Conservation (phyloP, 345 rosid species). For the Arabidopsis suecica region DNA sequence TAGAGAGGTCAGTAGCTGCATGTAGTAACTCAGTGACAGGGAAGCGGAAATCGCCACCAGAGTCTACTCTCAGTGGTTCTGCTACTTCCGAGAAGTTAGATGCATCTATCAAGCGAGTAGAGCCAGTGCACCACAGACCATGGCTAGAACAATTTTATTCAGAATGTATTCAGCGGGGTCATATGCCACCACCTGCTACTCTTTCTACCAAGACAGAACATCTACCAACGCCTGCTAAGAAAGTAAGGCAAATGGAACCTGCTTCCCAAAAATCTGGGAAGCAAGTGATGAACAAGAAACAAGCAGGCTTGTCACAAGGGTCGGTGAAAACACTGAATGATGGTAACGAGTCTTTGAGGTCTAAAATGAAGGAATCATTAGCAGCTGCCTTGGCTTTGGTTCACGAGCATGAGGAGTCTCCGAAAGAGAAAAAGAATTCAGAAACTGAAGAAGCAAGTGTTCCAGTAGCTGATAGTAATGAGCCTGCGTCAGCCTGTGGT, state of each 20-base stretch:
- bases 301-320: conserved; percentile 45
- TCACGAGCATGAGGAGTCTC: conserved; percentile 46
- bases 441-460: conserved; percentile 46
- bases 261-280: conserved; percentile 52
- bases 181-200: conserved; percentile 50
- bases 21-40: conserved; percentile 1
- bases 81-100: conserved; percentile 46
- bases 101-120: conserved; percentile 57
- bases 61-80: conserved; percentile 44
- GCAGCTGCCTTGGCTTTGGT: conserved; percentile 86
- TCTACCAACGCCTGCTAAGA: conserved; percentile 51
- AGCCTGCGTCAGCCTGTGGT: conserved; percentile 36
- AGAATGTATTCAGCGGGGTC: conserved; percentile 40
- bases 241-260: conserved; percentile 46
- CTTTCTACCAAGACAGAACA: conserved; percentile 48
- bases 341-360: conserved; percentile 70
- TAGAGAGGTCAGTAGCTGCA: background rate
- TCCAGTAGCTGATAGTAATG: conserved; percentile 42
- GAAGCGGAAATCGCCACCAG: conserved; percentile 71
- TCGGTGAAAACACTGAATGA: conserved; percentile 52
- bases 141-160: conserved; percentile 68
- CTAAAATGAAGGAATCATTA: conserved; percentile 90
- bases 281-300: conserved; percentile 51
- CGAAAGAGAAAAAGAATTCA: conserved; percentile 46
- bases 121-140: conserved; percentile 75